A percentile compares a stretch with the other conserved stretches of the same genome.
Conservation (phyloP, 805 yeast species). For the Saccharomycopsis babjevae region DNA sequence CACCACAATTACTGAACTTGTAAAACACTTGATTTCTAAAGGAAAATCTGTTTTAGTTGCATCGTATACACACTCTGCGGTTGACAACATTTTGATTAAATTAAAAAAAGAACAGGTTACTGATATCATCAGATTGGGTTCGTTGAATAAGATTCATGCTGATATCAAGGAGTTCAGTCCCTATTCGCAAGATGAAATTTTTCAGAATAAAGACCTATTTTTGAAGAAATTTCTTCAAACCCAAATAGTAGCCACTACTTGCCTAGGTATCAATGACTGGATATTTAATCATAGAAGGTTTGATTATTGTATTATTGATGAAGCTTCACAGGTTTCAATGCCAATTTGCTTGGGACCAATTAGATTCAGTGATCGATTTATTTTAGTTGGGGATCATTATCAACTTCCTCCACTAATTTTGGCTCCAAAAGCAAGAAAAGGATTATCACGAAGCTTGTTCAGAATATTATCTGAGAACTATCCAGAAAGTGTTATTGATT, state of each 20-base stretch:
- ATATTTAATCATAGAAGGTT: conserved; percentile 49
- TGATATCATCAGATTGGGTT: conserved; percentile 58
- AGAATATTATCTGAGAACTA: conserved; percentile 58
- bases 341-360: conserved; percentile 89
- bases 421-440: conserved; percentile 50
- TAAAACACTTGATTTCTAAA: conserved; percentile 46
- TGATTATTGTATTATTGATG: conserved; percentile 92
- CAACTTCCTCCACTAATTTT: conserved; percentile 86
- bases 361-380: conserved; percentile 62
- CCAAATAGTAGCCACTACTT: conserved; percentile 79
- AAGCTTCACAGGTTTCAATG: conserved; percentile 90
- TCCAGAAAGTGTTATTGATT: conserved; percentile 66
- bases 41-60: conserved; percentile 67
- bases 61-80: conserved; percentile 92
- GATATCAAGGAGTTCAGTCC: conserved; percentile 47
- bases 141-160: conserved; percentile 47
- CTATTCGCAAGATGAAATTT: conserved; percentile 20
- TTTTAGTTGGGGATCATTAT: conserved; percentile 92
- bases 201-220: conserved; percentile 32
- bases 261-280: conserved; percentile 63
- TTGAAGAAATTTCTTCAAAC: conserved; percentile 40
- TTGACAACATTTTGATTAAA: conserved; percentile 81
- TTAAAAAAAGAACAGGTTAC: conserved; percentile 37
- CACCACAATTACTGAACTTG: conserved; percentile 73
- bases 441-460: conserved; percentile 67